Conservation (phyloP, 1,139 yeast species). For the Taphrina confusa region DNA sequence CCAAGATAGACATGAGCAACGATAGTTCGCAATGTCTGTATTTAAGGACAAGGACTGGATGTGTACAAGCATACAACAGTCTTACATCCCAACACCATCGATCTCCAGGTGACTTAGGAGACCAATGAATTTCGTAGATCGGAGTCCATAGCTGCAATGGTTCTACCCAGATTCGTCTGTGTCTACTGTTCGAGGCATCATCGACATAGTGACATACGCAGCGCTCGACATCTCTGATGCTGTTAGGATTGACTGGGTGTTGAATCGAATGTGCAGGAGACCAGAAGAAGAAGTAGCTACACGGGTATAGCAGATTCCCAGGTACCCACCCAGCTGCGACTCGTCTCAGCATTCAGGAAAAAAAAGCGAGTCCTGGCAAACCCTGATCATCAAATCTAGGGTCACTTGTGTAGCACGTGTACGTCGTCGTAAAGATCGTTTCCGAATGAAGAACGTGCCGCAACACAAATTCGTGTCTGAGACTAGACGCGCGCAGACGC, state of each 20-base stretch:
- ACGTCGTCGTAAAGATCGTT: no score
- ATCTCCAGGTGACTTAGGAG: no score
- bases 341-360: no score
- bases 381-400: slow-evolving; percentile 11
- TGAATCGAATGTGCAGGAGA: neutral
- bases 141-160: no score
- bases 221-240: slow-evolving; percentile 17
- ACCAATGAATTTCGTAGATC: no score
- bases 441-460: no score
- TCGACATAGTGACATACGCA: slow-evolving; percentile 5
- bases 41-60: slow-evolving; percentile 23
- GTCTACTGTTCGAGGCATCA: neutral
- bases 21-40: slow-evolving; percentile 10
- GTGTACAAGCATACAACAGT: neutral
- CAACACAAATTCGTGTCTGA: no score
- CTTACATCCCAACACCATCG: slow-evolving; percentile 27
- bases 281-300: no score
- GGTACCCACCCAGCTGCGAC: no score
- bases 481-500: no score
- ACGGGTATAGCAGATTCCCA: no score
- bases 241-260: neutral
- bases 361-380: slow-evolving; percentile 8
- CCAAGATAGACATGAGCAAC: neutral
- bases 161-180: neutral
- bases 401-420: no score